Evolutionary conservation across 2,329 filamentous ascomycete species (phyloP).

Genomic region (Aaosphaeria arxii): DNA sequence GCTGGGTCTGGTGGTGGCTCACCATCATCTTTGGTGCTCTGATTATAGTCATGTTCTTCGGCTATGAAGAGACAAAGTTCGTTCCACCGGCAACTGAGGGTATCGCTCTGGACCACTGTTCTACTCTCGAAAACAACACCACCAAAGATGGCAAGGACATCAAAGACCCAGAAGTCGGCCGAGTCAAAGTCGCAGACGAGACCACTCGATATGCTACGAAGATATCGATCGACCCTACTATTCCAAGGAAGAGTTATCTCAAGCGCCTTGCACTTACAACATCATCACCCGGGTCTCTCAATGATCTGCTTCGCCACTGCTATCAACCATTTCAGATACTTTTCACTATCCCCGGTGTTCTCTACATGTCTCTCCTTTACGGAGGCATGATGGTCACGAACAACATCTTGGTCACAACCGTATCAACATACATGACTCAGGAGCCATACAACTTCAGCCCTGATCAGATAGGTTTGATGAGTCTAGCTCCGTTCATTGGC

Average conservation of each 20-base stretch:
- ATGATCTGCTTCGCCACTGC: conserved; percentile 31
- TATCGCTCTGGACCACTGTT: not conserved
- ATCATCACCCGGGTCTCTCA: conserved; percentile 12
- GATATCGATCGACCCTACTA: not conserved
- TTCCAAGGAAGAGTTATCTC: conserved; percentile 23
- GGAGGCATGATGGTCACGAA: conserved; percentile 38
- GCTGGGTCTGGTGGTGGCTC: conserved; percentile 45
- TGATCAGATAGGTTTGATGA: conserved; percentile 39
- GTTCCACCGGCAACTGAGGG: not conserved
- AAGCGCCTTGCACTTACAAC: conserved; percentile 41
- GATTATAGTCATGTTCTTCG: conserved; percentile 40
- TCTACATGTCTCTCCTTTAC: conserved; percentile 36
- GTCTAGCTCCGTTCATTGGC: conserved; percentile 41
- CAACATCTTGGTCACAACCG: conserved; percentile 36
- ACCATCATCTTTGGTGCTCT: conserved; percentile 40
- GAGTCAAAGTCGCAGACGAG: too few relatives aligned
- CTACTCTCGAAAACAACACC: not conserved
- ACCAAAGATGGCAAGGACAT: not conserved
- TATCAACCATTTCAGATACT: conserved; percentile 39
- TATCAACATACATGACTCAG: conserved; percentile 35
- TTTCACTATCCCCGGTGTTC: conserved; percentile 38
- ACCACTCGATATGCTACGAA: not conserved
- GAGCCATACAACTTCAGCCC: conserved; percentile 43
- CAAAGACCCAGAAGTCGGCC: not conserved
- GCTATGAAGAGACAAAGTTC: conserved; percentile 40